phyloP scores from a whole-genome alignment of 805 yeast species.

The Ogataea dorogensis region DNA sequence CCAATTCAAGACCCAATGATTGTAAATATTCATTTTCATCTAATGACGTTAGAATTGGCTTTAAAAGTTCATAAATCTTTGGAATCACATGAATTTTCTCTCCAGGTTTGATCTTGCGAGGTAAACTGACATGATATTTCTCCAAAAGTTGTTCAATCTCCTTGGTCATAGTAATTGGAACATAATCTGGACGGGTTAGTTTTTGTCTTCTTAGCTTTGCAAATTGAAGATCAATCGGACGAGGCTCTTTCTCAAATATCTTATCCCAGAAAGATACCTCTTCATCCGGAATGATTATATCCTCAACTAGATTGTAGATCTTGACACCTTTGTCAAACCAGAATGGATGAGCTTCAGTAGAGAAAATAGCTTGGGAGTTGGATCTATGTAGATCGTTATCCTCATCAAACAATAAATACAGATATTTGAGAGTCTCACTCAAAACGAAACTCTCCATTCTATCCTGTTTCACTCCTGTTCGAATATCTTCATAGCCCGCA shows the following conservation, averaged over 20 bases:
- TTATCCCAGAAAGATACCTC: conserved; percentile 3
- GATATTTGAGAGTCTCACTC: conserved; percentile 72
- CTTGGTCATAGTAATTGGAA: conserved; percentile 7
- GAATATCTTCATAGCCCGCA: conserved; percentile 68
- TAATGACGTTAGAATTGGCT: conserved; percentile 4
- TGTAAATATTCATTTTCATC: conserved; percentile 3
- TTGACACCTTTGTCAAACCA: conserved; percentile 53
- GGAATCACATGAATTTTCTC: conserved; percentile 7
- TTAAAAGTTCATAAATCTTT: conserved; percentile 12
- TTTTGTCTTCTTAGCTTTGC: conserved; percentile 11
- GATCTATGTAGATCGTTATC: conserved; percentile 48
- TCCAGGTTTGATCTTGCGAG: conserved; percentile 2
- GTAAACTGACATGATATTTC: conserved; percentile 4
- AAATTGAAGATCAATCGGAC: conserved; percentile 13
- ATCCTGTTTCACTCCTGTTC: conserved; percentile 61
- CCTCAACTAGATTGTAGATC: conserved; percentile 20
- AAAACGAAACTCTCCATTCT: conserved; percentile 91
- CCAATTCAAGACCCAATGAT: conserved; percentile 6
- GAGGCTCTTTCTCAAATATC: conserved; percentile 4
- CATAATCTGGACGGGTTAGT: conserved; percentile 6
- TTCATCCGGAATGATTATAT: conserved; percentile 23
- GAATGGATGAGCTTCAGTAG: conserved; percentile 91
- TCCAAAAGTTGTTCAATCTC: conserved; percentile 1
- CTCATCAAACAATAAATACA: conserved; percentile 57
- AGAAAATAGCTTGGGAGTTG: conserved; percentile 47